Evolutionary conservation across 2,329 filamentous ascomycete genomes (phyloP).

Genomic region (Hypoxylon sp.): DNA sequence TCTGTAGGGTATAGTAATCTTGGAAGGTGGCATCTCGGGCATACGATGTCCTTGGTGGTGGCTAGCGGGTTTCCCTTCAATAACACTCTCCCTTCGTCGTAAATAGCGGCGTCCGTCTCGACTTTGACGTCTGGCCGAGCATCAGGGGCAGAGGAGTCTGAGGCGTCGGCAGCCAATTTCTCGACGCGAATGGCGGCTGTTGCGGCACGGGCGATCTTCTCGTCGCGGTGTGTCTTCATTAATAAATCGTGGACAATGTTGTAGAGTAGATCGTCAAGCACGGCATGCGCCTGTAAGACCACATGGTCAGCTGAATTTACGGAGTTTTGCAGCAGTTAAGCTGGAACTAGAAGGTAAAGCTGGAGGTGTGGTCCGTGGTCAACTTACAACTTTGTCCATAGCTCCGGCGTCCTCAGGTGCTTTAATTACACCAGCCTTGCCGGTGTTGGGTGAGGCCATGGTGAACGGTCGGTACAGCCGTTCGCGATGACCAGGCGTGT

Average conservation of each 20-base stretch:
- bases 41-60: constrained; percentile 79
- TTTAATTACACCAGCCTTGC: constrained; percentile 71
- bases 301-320: constrained; percentile 26
- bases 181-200: constrained; percentile 76
- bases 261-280: constrained; percentile 82
- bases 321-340: constrained; percentile 25
- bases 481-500: constrained; percentile 20
- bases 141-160: constrained; percentile 68
- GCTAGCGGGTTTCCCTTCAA: constrained; percentile 81
- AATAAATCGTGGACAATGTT: constrained; percentile 83
- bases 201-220: constrained; percentile 80
- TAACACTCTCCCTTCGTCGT: constrained; percentile 77
- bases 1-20: constrained; percentile 80
- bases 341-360: constrained; percentile 8
- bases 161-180: constrained; percentile 70
- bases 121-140: constrained; percentile 69
- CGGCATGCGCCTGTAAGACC: constrained; percentile 67
- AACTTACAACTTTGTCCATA: constrained; percentile 73
- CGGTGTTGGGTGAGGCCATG: constrained; percentile 57
- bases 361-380: constrained; percentile 38
- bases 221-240: constrained; percentile 81
- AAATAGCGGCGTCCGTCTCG: constrained; percentile 77
- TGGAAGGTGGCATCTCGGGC: constrained; percentile 81
- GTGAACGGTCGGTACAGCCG: constrained; percentile 33
- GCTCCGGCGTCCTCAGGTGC: constrained; percentile 65